Conservation (phyloP, 495 filamentous ascomycete species). For the Penicillium soppii region DNA sequence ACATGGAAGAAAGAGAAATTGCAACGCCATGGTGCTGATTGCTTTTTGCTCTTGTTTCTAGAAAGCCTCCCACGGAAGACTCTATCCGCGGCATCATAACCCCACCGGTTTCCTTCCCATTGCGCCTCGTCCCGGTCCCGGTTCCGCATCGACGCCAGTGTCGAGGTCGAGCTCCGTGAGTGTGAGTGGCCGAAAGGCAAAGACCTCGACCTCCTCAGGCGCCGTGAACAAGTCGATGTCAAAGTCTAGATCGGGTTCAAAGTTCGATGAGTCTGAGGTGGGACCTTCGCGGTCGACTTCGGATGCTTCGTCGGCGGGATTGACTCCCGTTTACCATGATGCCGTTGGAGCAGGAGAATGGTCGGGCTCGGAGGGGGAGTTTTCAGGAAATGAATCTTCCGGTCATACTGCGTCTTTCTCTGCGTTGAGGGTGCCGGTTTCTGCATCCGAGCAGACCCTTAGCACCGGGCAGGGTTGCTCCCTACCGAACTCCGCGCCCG, state of each 20-base stretch:
- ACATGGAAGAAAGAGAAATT: conserved; percentile 18
- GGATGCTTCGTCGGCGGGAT: conserved; percentile 7
- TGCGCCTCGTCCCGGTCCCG: conserved; percentile 30
- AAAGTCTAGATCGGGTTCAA: conserved; percentile 2
- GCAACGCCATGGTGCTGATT: conserved; percentile 36
- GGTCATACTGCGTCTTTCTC: not conserved
- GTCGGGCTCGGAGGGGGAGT: conserved; percentile 25
- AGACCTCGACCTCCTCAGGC: not conserved
- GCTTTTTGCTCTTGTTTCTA: conserved; percentile 28
- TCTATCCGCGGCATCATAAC: conserved; percentile 28
- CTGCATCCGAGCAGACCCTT: not conserved
- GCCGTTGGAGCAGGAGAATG: conserved; percentile 10
- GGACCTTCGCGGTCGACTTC: conserved; percentile 3
- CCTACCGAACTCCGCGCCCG: conserved; percentile 11
- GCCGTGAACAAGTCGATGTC: not conserved
- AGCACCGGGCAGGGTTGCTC: not conserved
- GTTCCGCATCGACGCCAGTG: conserved; percentile 9
- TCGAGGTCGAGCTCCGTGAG: conserved; percentile 12
- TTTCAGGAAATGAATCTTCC: not conserved
- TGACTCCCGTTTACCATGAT: conserved; percentile 6
- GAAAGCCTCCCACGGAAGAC: conserved; percentile 34
- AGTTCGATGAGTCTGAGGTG: not conserved
- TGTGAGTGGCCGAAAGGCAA: too few species aligned
- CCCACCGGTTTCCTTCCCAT: conserved; percentile 36
- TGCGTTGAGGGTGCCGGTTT: not conserved